phyloP scores from a whole-genome alignment of 2,329 filamentous ascomycete species.

The Neurospora sp. region DNA sequence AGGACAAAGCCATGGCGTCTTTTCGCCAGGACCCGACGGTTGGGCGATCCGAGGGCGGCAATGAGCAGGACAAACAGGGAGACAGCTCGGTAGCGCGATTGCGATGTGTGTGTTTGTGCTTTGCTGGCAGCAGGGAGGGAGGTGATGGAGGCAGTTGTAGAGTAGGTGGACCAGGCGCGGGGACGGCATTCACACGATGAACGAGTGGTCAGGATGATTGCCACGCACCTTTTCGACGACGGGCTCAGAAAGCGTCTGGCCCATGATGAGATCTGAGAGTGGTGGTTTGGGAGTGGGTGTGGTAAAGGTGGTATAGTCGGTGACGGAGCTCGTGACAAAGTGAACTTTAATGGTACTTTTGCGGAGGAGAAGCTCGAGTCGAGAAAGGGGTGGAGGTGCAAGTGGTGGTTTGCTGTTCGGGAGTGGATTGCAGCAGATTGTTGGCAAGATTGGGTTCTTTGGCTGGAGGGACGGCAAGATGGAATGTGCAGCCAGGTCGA shows the following conservation, averaged over 20 bases:
- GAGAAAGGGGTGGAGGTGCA: neutral
- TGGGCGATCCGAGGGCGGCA: neutral
- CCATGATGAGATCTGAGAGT: conserved; percentile 53
- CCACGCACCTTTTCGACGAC: conserved; percentile 91
- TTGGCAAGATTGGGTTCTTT: neutral
- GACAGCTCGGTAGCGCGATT: neutral
- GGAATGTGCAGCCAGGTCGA: neutral
- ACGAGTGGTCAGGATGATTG: neutral
- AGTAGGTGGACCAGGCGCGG: neutral
- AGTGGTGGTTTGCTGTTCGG: neutral
- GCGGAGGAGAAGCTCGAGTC: neutral
- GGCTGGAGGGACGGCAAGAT: neutral
- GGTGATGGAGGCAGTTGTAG: neutral
- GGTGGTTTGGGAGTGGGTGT: conserved; percentile 17
- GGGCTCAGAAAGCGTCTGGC: conserved; percentile 98
- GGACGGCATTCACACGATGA: neutral
- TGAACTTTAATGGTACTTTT: neutral
- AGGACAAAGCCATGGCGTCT: neutral
- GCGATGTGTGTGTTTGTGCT: neutral
- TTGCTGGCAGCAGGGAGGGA: neutral
- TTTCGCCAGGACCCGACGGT: neutral
- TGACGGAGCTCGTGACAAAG: neutral
- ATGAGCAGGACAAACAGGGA: neutral
- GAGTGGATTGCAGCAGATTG: neutral
- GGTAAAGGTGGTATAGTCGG: conserved; percentile 9